These are phyloP conservation scores for Citrus cavaleriei DNA, from an alignment of 345 rosid genomes.

Conservation along the genomic window DNA sequence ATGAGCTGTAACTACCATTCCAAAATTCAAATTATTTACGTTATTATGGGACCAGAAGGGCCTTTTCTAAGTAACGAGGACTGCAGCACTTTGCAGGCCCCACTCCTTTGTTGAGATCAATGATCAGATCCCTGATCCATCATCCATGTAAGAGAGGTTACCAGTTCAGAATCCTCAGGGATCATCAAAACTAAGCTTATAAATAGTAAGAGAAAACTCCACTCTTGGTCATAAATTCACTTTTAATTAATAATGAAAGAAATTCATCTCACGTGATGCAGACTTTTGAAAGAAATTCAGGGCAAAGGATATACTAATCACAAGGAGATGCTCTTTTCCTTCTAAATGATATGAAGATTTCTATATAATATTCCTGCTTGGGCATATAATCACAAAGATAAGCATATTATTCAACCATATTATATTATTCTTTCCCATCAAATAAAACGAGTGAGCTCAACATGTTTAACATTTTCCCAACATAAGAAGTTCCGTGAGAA, in stretches of 20 bases:
- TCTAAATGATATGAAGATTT: neutral
- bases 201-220: neutral
- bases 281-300: neutral
- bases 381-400: neutral
- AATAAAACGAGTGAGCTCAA: neutral
- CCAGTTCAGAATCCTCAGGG: too few species aligned
- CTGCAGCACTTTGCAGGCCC: too few species aligned
- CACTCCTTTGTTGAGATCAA: too few species aligned
- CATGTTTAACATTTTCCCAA: neutral
- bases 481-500: neutral
- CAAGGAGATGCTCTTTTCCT: neutral
- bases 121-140: too few species aligned
- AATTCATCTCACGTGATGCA: neutral
- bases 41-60: neutral
- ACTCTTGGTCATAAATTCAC: neutral
- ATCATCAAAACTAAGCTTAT: neutral
- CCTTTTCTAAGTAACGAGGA: neutral
- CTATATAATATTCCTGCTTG: neutral
- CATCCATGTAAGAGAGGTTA: too few species aligned
- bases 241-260: neutral
- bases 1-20: too few species aligned
- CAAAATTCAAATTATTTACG: neutral
- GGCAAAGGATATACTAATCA: too few species aligned
- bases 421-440: neutral
- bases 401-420: neutral